These are phyloP conservation scores for Neodidymelliopsis sp. DNA, from an alignment of 2,329 filamentous ascomycete species.

Conservation along the genomic window DNA sequence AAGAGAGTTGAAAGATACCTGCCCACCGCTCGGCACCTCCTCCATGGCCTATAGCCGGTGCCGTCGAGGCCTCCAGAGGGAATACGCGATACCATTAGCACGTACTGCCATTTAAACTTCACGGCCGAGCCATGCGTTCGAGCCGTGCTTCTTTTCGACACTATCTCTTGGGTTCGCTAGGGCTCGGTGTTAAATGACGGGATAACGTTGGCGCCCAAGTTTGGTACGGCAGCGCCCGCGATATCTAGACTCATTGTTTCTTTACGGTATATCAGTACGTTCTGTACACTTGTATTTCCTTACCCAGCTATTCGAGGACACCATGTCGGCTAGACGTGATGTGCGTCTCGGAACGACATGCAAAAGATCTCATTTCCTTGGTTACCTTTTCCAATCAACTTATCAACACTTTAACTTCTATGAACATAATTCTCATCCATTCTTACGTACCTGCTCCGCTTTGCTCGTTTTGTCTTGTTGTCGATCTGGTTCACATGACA, in stretches of 20 bases:
- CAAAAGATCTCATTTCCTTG: constrained; percentile 32
- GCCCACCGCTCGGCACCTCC: constrained; percentile 33
- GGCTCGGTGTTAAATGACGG: constrained; percentile 43
- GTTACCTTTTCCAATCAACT: constrained; percentile 13
- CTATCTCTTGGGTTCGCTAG: constrained; percentile 34
- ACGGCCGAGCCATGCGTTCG: constrained; percentile 22
- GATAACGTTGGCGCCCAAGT: constrained; percentile 32
- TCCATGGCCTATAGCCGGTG: constrained; percentile 34
- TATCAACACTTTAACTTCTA: constrained; percentile 35
- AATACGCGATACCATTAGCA: constrained; percentile 47
- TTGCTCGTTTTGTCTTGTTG: no score
- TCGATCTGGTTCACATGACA: no score
- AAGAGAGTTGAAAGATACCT: constrained; percentile 36
- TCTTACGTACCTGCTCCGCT: not conserved
- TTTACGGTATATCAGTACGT: constrained; percentile 39
- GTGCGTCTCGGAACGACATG: constrained; percentile 27
- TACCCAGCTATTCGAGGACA: constrained; percentile 24
- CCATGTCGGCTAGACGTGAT: constrained; percentile 28
- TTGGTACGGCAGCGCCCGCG: constrained; percentile 26
- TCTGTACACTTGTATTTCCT: constrained; percentile 40
- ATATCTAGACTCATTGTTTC: constrained; percentile 38
- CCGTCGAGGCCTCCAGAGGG: constrained; percentile 28
- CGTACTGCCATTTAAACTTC: constrained; percentile 43
- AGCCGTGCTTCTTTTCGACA: constrained; percentile 32
- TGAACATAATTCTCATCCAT: constrained; percentile 42